A percentile compares a stretch with the other conserved stretches of the same genome.
These are phyloP conservation scores for Hyaloscypha bicolor DNA, from an alignment of 495 filamentous ascomycete genomes.

Conservation along the genomic window DNA sequence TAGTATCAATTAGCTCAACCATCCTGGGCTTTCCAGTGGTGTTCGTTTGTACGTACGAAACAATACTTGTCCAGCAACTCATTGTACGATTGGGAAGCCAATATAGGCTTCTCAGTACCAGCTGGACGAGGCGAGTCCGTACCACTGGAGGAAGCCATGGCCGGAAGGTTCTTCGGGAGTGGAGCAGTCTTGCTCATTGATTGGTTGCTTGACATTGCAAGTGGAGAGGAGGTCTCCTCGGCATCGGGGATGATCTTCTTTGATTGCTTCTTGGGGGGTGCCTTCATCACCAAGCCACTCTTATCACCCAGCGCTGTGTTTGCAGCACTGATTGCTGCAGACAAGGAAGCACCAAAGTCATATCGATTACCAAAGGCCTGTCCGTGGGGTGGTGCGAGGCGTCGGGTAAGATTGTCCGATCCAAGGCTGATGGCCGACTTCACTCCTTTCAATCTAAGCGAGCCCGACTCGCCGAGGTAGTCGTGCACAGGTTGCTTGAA, in stretches of 20 bases:
- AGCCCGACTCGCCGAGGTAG: constrained; percentile 52
- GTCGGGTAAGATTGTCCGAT: constrained; percentile 49
- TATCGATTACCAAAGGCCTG: constrained; percentile 91
- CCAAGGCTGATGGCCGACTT: constrained; percentile 48
- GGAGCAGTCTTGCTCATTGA: constrained; percentile 7
- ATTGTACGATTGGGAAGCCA: constrained; percentile 84
- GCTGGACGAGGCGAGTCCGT: constrained; percentile 41
- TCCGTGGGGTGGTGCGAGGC: constrained; percentile 58
- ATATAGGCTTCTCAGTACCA: constrained; percentile 61
- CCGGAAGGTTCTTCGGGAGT: constrained; percentile 21
- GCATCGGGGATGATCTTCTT: constrained; percentile 34
- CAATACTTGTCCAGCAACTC: constrained; percentile 98
- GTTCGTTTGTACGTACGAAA: constrained; percentile 77
- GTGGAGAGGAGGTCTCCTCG: constrained; percentile 25
- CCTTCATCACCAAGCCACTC: constrained; percentile 51
- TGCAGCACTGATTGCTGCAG: constrained; percentile 74
- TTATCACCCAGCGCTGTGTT: constrained; percentile 53
- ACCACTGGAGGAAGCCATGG: constrained; percentile 30
- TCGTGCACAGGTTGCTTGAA: constrained; percentile 59
- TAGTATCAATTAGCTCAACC: constrained; percentile 28
- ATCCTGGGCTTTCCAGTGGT: constrained; percentile 26
- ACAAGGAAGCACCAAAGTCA: constrained; percentile 88
- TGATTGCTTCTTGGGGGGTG: constrained; percentile 36
- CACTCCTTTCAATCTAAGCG: constrained; percentile 51
- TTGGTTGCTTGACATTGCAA: constrained; percentile 22